Base-by-base conservation (phyloP, 2,329 filamentous ascomycete genomes). In the Teratosphaeria zuluensis region DNA sequence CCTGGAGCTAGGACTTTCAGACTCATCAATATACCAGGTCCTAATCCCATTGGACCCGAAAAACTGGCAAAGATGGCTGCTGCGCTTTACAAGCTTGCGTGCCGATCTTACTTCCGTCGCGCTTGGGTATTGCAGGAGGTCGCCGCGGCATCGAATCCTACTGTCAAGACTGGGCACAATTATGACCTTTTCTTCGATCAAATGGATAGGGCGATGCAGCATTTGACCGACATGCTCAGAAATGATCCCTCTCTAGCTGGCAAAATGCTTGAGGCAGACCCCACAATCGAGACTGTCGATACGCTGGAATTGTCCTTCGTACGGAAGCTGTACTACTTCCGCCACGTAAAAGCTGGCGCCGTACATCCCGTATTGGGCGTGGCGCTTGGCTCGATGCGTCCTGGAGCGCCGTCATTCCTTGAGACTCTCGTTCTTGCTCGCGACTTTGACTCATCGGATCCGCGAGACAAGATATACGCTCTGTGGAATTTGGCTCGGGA, bases 261-360 rank as follows among this genome's bases (percentile, higher is more conserved):
- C 11, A 38, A 55, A 16, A 61, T 57, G 14, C 16, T 51, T 24
- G 35, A 55, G 6, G 33, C 42, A 9, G 59, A 61, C n/a, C 4
- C 31, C 9, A 53, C 57, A 3, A 14, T 61, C 28, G 28, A 30
- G 28, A 14, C 16, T 33, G 51, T 61, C 12, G 55, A 59, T n/a
- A 32, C 35, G 7, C 31, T 30, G 12, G 51, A 57, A 21, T 21
- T 61, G 24, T 46, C 57, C 5, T 61, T 57, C 33, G 53, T 53
- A 14, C 33, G 59, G 6, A 61, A 59, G 52, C 51, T 61, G 6
- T 59, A 35, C 30, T 57, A 61, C 55, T 61, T 61, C n/a, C 57
- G 59, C 12, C 59, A 61, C 55, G 11, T 57, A 8, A 48, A 51
- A 7, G 52, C 46, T 42, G 54, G 59, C 11, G 32, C 46, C 16